Base-by-base conservation (phyloP, 306 rosid genomes). In the Bauhinia variegata region DNA sequence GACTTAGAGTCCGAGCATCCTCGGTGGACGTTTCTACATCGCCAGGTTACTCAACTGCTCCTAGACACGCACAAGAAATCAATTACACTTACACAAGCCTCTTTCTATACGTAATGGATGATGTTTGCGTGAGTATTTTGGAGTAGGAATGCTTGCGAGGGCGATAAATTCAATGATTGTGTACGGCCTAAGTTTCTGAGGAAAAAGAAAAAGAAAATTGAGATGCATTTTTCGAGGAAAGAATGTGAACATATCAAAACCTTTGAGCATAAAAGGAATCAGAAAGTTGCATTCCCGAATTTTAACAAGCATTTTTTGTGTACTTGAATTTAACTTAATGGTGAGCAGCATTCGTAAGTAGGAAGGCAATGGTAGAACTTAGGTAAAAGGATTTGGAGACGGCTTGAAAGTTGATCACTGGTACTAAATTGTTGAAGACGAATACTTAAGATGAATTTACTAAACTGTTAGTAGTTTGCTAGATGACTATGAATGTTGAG, bases 1-100 rank as follows among this genome's bases (percentile, higher is more conserved):
- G 28, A 8, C 72, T 72, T 74, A 58, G 76, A 34, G 72, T 89
- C 72, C 82, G 86, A 59, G 86, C 95, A 62, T 77, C 89, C 51
- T 80, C 86, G 7, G 63, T 16, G 0, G 73, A 63, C 71, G 65
- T 28, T 39, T 17, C 89, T 61, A 6, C 83, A 54, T 42, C 89
- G 15, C 41, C 85, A 82, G 97, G 97, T 89, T 11, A 37, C 53
- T 68, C 23, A 11, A 62, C 5, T 48, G 8, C 28, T 48, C 23
- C 8, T 0, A 48, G 4, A 48, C 10, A 4, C 37, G 3, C 74
- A n/a, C 48, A 41, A 10, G 8, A 12, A 4, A 11, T 54, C 11
- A 4, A 11, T 42, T 47, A 34, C 50, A 6, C 39, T 13, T 71
- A 11, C 58, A 7, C 13, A 1, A 31, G 0, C 60, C 52, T 65